These are phyloP conservation scores for Dryas drummondii DNA, from an alignment of 306 rosid genomes.

Conservation along the genomic window DNA sequence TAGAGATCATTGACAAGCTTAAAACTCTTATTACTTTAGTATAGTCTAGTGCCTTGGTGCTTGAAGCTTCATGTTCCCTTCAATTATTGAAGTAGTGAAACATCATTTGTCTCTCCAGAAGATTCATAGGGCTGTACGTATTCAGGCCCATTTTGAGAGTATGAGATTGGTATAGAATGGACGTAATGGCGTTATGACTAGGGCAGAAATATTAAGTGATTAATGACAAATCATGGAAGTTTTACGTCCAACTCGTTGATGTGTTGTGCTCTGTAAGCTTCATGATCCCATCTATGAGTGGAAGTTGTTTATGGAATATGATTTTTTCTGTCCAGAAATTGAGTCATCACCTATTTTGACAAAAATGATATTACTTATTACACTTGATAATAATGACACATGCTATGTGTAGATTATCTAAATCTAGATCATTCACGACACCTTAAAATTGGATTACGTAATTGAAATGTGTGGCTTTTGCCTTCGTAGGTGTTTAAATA, in stretches of 20 bases:
- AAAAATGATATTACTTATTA: background rate
- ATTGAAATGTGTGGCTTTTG: background rate
- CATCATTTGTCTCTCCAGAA: background rate
- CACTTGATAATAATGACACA: background rate
- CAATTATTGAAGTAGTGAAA: background rate
- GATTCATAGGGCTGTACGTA: background rate
- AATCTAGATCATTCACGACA: background rate
- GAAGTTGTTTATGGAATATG: background rate
- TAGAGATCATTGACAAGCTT: background rate
- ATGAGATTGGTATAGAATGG: background rate
- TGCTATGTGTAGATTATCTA: background rate
- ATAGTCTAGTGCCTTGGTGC: background rate
- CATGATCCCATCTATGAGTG: background rate
- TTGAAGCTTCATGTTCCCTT: background rate
- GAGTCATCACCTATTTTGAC: background rate
- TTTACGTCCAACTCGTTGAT: background rate
- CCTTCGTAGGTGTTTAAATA: conserved; percentile 3
- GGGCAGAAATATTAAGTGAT: background rate
- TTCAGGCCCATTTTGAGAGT: background rate
- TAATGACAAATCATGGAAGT: background rate
- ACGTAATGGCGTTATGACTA: background rate
- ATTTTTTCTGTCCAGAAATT: background rate
- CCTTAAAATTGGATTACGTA: background rate
- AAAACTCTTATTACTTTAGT: no score
- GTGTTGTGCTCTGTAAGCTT: background rate